These are phyloP conservation scores for Ceratocystis albifundus DNA, from an alignment of 2,329 filamentous ascomycete genomes.

Conservation along the genomic window DNA sequence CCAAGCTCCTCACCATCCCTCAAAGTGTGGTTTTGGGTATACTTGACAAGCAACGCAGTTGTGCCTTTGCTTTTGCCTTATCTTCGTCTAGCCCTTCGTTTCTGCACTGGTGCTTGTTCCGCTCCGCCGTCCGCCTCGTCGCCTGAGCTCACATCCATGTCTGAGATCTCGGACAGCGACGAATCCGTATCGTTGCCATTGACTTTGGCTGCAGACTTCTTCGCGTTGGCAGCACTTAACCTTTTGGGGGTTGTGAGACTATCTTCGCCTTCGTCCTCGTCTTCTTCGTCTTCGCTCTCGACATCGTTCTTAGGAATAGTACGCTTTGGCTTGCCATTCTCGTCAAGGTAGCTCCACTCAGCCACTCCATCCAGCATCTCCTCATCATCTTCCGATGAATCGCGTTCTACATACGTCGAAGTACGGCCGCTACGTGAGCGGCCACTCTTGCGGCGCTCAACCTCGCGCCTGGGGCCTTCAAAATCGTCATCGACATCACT, in stretches of 20 bases:
- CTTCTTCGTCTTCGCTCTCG: slow-evolving; percentile 23
- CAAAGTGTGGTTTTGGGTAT: neutral
- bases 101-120: neutral
- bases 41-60: neutral
- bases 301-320: slow-evolving; percentile 21
- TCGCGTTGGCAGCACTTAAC: neutral
- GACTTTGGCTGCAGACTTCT: neutral
- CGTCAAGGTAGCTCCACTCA: slow-evolving; percentile 44
- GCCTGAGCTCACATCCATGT: slow-evolving; percentile 17
- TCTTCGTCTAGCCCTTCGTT: slow-evolving; percentile 13
- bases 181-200: slow-evolving; percentile 18
- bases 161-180: slow-evolving; percentile 23
- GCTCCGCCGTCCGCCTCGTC: slow-evolving; percentile 5
- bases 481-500: slow-evolving; percentile 19
- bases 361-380: slow-evolving; percentile 52
- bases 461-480: slow-evolving; percentile 16
- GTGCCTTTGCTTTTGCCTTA: neutral
- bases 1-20: neutral
- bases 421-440: slow-evolving; percentile 34
- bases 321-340: slow-evolving; percentile 25
- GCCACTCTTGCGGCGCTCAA: slow-evolving; percentile 47
- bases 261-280: slow-evolving; percentile 25
- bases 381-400: slow-evolving; percentile 47
- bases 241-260: slow-evolving; percentile 5
- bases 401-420: slow-evolving; percentile 43